Evolutionary conservation across 2,329 filamentous ascomycete species (phyloP).

Genomic region (Cordyceps militaris): DNA sequence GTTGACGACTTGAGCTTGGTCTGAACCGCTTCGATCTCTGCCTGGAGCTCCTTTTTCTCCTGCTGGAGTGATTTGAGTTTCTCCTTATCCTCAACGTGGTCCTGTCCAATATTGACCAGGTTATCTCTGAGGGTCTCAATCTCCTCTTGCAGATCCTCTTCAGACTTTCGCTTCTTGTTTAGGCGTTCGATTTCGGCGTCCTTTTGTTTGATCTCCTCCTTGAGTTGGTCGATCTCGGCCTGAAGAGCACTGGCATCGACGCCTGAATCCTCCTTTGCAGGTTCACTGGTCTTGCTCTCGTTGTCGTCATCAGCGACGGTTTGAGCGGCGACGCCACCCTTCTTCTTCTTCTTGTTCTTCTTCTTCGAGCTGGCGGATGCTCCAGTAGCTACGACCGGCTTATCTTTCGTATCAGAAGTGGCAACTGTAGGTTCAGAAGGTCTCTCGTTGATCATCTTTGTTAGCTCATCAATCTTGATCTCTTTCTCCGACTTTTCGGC

Average conservation of each 20-base stretch:
- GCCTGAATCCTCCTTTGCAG: conserved; percentile 29
- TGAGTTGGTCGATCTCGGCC: conserved; percentile 43
- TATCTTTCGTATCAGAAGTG: neutral
- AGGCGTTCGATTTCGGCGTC: conserved; percentile 67
- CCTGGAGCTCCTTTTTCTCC: conserved; percentile 60
- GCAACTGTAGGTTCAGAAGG: conserved; percentile 21
- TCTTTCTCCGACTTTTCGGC: conserved; percentile 27
- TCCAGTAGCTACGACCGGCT: conserved; percentile 18
- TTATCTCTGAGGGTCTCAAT: conserved; percentile 78
- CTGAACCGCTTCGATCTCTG: conserved; percentile 59
- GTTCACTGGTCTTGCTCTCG: conserved; percentile 32
- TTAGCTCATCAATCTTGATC: conserved; percentile 33
- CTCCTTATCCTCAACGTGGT: conserved; percentile 78
- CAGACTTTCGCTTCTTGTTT: conserved; percentile 61
- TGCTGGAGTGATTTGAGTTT: conserved; percentile 62
- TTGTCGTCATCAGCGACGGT: conserved; percentile 21
- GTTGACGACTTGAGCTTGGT: conserved; percentile 50
- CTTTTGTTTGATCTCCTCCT: conserved; percentile 53
- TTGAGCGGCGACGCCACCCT: conserved; percentile 39
- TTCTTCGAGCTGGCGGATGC: conserved; percentile 48
- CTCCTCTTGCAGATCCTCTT: conserved; percentile 76
- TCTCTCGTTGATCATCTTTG: conserved; percentile 33
- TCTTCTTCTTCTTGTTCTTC: conserved; percentile 77
- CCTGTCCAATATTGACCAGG: conserved; percentile 69
- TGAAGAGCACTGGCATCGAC: conserved; percentile 34